phyloP scores from a whole-genome alignment of 208 protist genomes.

The Leishmania gerbilli region DNA sequence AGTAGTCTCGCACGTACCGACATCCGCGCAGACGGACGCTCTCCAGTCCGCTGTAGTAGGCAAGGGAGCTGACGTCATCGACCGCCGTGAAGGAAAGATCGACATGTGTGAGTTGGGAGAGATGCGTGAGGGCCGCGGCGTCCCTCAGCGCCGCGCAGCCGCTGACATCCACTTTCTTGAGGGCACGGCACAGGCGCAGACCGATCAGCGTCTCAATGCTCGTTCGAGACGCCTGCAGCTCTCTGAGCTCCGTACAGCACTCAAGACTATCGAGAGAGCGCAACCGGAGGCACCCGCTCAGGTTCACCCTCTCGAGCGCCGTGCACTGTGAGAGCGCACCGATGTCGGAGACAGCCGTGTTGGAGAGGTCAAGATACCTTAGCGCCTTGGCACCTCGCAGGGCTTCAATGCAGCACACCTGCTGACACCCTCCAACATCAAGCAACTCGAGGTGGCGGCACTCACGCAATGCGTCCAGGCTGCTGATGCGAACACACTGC shows the following conservation, averaged over 20 bases:
- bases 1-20: neutral
- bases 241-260: conserved; percentile 1
- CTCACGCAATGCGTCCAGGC: neutral
- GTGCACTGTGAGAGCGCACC: neutral
- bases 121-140: neutral
- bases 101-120: neutral
- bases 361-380: neutral
- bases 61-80: neutral
- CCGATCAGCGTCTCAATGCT: neutral
- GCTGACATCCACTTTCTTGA: conserved; percentile 1
- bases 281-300: neutral
- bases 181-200: conserved; percentile 1
- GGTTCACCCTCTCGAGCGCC: neutral
- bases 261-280: neutral
- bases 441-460: neutral
- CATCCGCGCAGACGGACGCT: conserved; percentile 1
- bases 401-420: conserved; percentile 1
- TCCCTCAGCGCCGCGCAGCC: neutral
- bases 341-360: neutral
- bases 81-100: neutral
- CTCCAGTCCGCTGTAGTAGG: neutral
- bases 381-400: neutral
- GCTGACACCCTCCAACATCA: neutral
- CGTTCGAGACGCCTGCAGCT: neutral
- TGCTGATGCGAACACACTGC: neutral